phyloP scores from a whole-genome alignment of 2,329 filamentous ascomycete species.

The Paecilomyces dactylethromorphus region DNA sequence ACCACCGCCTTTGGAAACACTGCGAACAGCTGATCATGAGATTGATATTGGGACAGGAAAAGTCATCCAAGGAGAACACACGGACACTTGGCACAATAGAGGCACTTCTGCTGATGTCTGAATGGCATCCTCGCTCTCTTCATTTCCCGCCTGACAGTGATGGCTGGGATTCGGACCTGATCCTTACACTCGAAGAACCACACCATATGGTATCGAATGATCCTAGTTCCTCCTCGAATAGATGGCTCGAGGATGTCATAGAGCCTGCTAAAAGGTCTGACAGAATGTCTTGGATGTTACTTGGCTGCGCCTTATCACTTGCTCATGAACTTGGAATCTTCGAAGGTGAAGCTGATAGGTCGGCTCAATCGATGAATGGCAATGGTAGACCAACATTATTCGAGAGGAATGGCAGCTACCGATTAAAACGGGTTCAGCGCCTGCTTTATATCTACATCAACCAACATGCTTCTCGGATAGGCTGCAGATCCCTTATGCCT shows the following conservation, averaged over 20 bases:
- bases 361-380: slow-evolving; percentile 13
- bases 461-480: slow-evolving; percentile 42
- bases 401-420: slow-evolving; percentile 12
- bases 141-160: slow-evolving; percentile 47
- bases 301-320: slow-evolving; percentile 45
- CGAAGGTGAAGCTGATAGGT: slow-evolving; percentile 19
- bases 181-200: slow-evolving; percentile 19
- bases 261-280: slow-evolving; percentile 47
- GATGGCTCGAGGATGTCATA: slow-evolving; percentile 48
- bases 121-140: slow-evolving; percentile 49
- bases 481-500: slow-evolving; percentile 46
- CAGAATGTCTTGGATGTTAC: slow-evolving; percentile 53
- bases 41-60: slow-evolving; percentile 48
- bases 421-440: slow-evolving; percentile 22
- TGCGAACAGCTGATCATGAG: slow-evolving; percentile 46
- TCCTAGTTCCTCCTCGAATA: slow-evolving; percentile 31
- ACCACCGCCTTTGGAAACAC: slow-evolving; percentile 47
- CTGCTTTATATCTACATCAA: slow-evolving; percentile 39
- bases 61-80: slow-evolving; percentile 41
- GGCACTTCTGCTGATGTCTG: slow-evolving; percentile 45
- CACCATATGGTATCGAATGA: slow-evolving; percentile 13
- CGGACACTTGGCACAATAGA: slow-evolving; percentile 46
- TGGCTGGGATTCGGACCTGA: slow-evolving; percentile 48
- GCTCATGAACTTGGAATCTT: slow-evolving; percentile 46
- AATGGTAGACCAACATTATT: slow-evolving; percentile 7